Conservation (phyloP, 768 basidiomycete species). For the Boletus rex-veris region DNA sequence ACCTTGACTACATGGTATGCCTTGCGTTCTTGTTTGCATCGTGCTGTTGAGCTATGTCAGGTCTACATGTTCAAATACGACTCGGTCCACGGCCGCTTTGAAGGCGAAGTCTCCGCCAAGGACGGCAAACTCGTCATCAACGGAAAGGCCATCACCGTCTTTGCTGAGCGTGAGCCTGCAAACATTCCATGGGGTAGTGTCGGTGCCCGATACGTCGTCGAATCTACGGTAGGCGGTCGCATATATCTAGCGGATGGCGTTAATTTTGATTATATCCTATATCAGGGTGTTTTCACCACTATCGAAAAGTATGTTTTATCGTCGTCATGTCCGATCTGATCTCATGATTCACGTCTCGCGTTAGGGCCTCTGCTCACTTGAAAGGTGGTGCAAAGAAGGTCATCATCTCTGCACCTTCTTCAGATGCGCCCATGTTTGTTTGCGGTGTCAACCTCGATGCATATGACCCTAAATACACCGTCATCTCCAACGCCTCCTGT, state of each 20-base stretch:
- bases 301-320: conserved; percentile 63
- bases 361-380: conserved; percentile 83
- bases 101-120: conserved; percentile 75
- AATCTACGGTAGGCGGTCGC: conserved; percentile 72
- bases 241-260: background rate
- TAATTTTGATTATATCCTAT: conserved; percentile 2
- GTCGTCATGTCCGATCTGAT: background rate
- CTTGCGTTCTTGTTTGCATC: background rate
- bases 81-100: conserved; percentile 90
- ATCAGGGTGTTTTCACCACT: conserved; percentile 94
- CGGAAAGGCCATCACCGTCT: conserved; percentile 73
- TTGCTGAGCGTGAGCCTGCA: conserved; percentile 82
- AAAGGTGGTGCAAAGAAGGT: conserved; percentile 99
- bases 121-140: conserved; percentile 89
- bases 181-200: conserved; percentile 77
- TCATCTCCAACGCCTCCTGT: conserved; percentile 99
- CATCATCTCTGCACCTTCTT: conserved; percentile 98
- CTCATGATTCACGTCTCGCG: background rate
- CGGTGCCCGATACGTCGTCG: conserved; percentile 91
- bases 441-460: conserved; percentile 92
- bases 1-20: conserved; percentile 91
- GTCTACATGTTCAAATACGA: conserved; percentile 99
- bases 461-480: conserved; percentile 85
- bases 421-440: conserved; percentile 94
- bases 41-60: conserved; percentile 34